Base-by-base conservation (phyloP, 202 grass and related monocot species). In the Carex sylvatica region DNA sequence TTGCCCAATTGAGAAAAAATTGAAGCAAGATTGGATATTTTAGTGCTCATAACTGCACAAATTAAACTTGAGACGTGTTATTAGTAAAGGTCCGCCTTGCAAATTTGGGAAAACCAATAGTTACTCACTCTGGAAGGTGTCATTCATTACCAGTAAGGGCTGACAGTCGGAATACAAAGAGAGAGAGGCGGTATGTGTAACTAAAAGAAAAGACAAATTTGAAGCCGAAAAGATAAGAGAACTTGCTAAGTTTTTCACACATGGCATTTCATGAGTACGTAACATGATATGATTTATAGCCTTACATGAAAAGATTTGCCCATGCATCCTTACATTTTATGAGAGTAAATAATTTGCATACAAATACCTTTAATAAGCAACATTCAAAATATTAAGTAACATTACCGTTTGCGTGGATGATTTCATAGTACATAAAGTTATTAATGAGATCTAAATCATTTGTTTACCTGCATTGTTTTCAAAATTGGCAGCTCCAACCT, bases 1-100 rank as follows among this genome's bases (percentile, higher is more conserved):
- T 4, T 71, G 40, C 40, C 10, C 38, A 23, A 71, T 47, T 49
- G 22, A 74, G 44, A 5, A 15, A 74, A 33, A 74, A 26, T 74
- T 31, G 14, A 53, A 20, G 47, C 5, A 8, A 13, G 28, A 28
- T 30, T 18, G 13, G 19, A 74, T 4, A 46, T 46, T 33, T 12
- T 47, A 71, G 36, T 53, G 49, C 4, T 30, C 9, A 20, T 22
- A 75, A 55, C 14, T 31, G 23, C 14, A 28, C 30, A 31, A 4
- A 18, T 31, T 31, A 10, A 56, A 52, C 68, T 23, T 71, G 40
- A 71, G 10, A 24, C 47, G 12, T 24, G 61, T 15, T 31, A 31
- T 46, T 23, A 10, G 24, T 3, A 73, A 51, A 51, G 46, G 65
- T 26, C 86, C 83, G 19, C 71, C 49, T 46, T 74, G 56, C 79